Base-by-base conservation (phyloP, 2,329 filamentous ascomycete genomes). In the Diaporthe australafricana region DNA sequence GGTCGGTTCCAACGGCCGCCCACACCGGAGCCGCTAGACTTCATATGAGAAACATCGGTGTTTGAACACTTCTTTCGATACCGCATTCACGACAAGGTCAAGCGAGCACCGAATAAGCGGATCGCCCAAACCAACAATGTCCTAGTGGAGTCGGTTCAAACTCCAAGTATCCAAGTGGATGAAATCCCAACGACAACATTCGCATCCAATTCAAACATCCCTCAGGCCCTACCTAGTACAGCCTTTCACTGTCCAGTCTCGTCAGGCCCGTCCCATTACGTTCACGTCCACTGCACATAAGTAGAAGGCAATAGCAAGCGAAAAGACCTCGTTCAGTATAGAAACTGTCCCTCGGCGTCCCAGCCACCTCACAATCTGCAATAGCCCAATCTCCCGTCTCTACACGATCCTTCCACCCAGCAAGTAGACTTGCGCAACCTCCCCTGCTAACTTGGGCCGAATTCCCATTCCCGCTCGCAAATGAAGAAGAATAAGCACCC, bases 291-390 rank as follows among this genome's bases (percentile, higher is more conserved):
- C 11, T n/a, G 3, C 4, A 9, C 2, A 25, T 3, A 25, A 6
- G 20, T n/a, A n/a, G 14, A 5, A 30, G 22, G 8, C 12, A 65
- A 12, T 35, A n/a, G n/a, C 12, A 50, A 25, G 30, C 60, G 30
- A 25, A 56, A 50, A 35, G 14, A 50, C 27, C n/a, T 65, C 45
- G 22, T 65, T 50, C n/a, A 65, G n/a, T 30, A 50, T 48, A 65
- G 38, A 38, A 50, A 25, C 30, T 45, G 45, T 25, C 45, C 60
- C 45, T 35, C 7, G 30, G 60, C n/a, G 60, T 65, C 60, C 60
- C 20, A 38, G 38, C n/a, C 60, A 48, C 60, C 27, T 65, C 60
- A 50, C 60, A 65, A 38, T 65, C 60, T 65, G 60, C 60, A 50
- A 65, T n/a, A 50, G 60, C 60, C 45, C 45, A 17, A 32, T 63